A percentile compares a stretch with the other conserved stretches of the same genome.
Evolutionary conservation across 2,329 filamentous ascomycete species (phyloP).

Genomic region (Pseudopyrenochaeta lycopersici): DNA sequence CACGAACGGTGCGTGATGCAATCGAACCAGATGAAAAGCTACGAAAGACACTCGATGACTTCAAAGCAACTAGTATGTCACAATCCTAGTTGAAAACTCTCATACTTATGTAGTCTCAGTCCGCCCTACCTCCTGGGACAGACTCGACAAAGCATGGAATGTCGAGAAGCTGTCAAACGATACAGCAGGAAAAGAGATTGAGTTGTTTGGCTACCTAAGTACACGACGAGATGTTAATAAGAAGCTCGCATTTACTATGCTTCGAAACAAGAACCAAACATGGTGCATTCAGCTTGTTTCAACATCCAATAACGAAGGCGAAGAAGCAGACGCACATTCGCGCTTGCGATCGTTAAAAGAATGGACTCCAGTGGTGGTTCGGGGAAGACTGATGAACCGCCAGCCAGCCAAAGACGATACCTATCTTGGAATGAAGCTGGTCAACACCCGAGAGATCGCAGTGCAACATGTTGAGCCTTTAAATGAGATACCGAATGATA

Average conservation of each 20-base stretch:
- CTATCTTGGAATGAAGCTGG: constrained; percentile 42
- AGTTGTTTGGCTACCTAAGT: constrained; percentile 71
- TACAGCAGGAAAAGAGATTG: constrained; percentile 11
- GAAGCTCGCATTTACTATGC: constrained; percentile 74
- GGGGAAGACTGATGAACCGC: constrained; percentile 58
- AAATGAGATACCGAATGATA: constrained; percentile 76
- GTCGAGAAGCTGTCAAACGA: constrained; percentile 1
- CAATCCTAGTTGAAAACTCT: not conserved
- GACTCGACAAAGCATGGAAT: constrained; percentile 48
- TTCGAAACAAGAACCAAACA: constrained; percentile 56
- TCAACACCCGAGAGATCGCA: constrained; percentile 65
- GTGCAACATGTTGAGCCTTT: constrained; percentile 71
- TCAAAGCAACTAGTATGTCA: constrained; percentile 42
- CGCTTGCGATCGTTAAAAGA: constrained; percentile 55
- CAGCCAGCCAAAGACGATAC: constrained; percentile 45
- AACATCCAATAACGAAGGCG: constrained; percentile 44
- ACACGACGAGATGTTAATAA: constrained; percentile 73
- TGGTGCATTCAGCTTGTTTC: constrained; percentile 62
- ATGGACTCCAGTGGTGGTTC: constrained; percentile 65
- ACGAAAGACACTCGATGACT: constrained; percentile 36
- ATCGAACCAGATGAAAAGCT: constrained; percentile 26
- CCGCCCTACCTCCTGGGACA: constrained; percentile 24
- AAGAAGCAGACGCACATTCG: constrained; percentile 37
- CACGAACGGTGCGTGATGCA: not conserved
- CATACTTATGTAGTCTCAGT: constrained; percentile 20